Evolutionary conservation across 1,139 yeast species (phyloP), one percentile per base, ranked within the genome.

Genomic region (Taiozyma sp.): DNA sequence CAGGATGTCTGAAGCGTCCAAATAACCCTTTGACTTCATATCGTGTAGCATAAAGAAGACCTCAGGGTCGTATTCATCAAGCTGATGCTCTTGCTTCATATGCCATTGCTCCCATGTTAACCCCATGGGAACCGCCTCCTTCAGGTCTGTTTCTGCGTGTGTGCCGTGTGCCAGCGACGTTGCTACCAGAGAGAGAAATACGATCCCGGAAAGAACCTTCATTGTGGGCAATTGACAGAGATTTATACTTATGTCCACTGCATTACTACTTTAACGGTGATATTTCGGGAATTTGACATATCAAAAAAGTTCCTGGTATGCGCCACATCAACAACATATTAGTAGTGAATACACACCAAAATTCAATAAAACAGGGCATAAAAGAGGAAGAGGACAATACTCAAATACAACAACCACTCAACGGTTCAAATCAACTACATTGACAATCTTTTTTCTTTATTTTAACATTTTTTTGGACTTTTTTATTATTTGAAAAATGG

Each of bases 11-110:
- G 69, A 67, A 7, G 72, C 68, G 57, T 81, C 83, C 71, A 87
- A 72, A 37, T 66, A 68, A 0, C 83, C 81, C 44, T 73, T 74
- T 53, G 71, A 71, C 49, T 77, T 72, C 16, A 83, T 69, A 67
- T 89, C 97, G 67, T 93, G 99, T 39, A 90, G 63, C 43, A 76
- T 77, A 75, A 93, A 93, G 62, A 93, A 89, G n/a, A 86, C 75
- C 45, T 77, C 80, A 0, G 95, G 77, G 55, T 88, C 95, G 61
- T 81, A 90, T 43, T 76, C 74, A 53, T 86, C 89, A 53, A 88
- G 58, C 21, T 81, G 83, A 69, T 91, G 98, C 68, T 91, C 99
- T 60, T 82, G 83, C 56, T 78, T 73, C 98, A 91, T 91, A 68
- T 91, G 98, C 88, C 91, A 85, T 57, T 77, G 77, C 61, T 84